phyloP scores from a whole-genome alignment of 2,329 filamentous ascomycete species.

The Microdochium bolleyi region DNA sequence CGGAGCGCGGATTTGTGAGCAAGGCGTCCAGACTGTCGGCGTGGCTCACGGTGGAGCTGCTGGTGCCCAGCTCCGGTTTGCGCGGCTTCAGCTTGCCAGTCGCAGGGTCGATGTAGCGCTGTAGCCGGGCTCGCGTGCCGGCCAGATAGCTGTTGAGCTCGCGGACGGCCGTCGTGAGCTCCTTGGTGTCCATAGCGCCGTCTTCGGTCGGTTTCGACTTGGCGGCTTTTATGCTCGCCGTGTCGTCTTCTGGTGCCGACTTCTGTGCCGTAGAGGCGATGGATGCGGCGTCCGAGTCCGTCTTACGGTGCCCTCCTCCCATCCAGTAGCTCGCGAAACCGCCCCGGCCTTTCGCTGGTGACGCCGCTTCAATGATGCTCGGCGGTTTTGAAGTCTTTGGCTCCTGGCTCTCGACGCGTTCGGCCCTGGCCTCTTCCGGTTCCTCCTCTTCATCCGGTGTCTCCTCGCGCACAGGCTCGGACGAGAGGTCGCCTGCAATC shows the following conservation, averaged over 20 bases:
- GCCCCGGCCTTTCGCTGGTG: conserved; percentile 26
- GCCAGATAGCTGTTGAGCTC: conserved; percentile 85
- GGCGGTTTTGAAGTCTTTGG: conserved; percentile 21
- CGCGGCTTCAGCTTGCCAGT: conserved; percentile 53
- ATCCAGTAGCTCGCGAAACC: conserved; percentile 49
- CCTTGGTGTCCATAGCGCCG: conserved; percentile 63
- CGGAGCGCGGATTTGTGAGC: conserved; percentile 32
- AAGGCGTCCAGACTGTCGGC: conserved; percentile 21
- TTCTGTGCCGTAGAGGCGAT: conserved; percentile 50
- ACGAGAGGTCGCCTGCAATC: conserved; percentile 76
- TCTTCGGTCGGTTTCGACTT: conserved; percentile 39
- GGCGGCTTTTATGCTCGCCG: conserved; percentile 38
- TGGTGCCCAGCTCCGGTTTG: conserved; percentile 31
- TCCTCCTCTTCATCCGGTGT: conserved; percentile 33
- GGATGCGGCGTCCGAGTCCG: conserved; percentile 47
- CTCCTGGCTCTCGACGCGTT: conserved; percentile 10
- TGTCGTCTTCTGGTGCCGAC: conserved; percentile 42
- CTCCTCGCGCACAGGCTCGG: conserved; percentile 35
- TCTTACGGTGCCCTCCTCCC: conserved; percentile 32
- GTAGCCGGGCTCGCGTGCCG: conserved; percentile 64
- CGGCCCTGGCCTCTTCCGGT: conserved; percentile 16
- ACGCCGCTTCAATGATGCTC: conserved; percentile 15
- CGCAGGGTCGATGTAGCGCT: conserved; percentile 52
- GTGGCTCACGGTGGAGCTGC: conserved; percentile 36
- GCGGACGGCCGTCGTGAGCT: conserved; percentile 71